phyloP scores from a whole-genome alignment of 1,284 basidiomycete genomes.

The Microbotryum lychnidis-dioicae region DNA sequence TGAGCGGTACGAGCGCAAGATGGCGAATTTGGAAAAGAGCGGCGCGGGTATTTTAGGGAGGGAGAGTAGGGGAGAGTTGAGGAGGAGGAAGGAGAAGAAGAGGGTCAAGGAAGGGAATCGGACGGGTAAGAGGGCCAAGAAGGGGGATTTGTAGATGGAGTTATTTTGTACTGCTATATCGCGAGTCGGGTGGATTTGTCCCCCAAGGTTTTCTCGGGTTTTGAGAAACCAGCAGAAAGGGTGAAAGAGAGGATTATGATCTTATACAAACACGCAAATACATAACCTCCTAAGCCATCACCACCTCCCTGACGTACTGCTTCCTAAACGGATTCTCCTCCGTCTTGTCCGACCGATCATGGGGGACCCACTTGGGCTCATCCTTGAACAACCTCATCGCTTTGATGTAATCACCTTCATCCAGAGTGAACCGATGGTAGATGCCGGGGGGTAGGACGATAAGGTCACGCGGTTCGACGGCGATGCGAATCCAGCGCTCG shows the following conservation, averaged over 20 bases:
- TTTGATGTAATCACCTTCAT: constrained; percentile 58
- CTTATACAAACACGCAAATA: no score
- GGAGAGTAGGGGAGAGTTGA: constrained; percentile 21
- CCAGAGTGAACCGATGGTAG: constrained; percentile 78
- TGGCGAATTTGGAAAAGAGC: constrained; percentile 21
- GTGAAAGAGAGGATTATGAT: no score
- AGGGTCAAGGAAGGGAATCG: constrained; percentile 10
- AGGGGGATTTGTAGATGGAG: constrained; percentile 10
- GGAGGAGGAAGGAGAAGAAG: constrained; percentile 29
- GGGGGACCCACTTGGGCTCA: constrained; percentile 74
- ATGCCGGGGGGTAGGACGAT: constrained; percentile 44
- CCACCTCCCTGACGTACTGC: constrained; percentile 45
- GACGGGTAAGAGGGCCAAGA: constrained; percentile 21
- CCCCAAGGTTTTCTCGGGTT: no score
- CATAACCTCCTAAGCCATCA: constrained; percentile 6
- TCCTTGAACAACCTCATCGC: constrained; percentile 77
- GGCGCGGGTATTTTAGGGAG: constrained; percentile 18
- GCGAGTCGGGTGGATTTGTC: no score
- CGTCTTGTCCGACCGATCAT: constrained; percentile 56
- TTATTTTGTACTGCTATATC: no score
- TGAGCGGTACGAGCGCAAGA: constrained; percentile 29
- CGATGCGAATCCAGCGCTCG: constrained; percentile 65
- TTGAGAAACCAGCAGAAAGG: no score
- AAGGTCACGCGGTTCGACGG: constrained; percentile 60
- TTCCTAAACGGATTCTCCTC: constrained; percentile 58